phyloP scores from a whole-genome alignment of 306 rosid genomes.

The Vicia faba region DNA sequence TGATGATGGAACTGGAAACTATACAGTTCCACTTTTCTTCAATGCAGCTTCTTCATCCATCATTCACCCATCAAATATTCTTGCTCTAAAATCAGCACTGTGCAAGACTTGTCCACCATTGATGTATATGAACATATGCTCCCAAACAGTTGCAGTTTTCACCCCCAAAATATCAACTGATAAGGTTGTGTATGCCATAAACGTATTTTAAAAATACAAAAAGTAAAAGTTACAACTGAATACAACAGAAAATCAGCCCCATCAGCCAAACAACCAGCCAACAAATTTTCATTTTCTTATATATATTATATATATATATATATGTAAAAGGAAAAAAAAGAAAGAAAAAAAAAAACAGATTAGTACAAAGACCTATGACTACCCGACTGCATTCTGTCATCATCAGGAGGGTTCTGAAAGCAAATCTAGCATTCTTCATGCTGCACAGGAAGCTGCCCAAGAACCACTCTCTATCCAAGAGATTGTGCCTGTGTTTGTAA shows the following conservation, averaged over 20 bases:
- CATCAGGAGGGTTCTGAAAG: conserved; percentile 51
- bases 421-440: conserved; percentile 57
- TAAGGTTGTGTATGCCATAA: conserved; percentile 21
- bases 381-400: conserved; percentile 43
- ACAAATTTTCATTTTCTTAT: conserved; percentile 57
- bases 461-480: conserved; percentile 39
- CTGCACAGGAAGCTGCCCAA: conserved; percentile 60
- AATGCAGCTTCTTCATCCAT: conserved; percentile 1
- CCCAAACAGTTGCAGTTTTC: conserved; percentile 12
- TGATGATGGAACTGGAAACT: conserved; percentile 3
- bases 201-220: conserved; percentile 36
- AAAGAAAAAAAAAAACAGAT: conserved; percentile 40
- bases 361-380: conserved; percentile 67
- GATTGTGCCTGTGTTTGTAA: conserved; percentile 1
- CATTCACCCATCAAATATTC: not conserved
- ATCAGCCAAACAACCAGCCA: conserved; percentile 70
- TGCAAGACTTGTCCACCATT: not conserved
- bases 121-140: not conserved
- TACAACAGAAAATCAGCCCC: conserved; percentile 60
- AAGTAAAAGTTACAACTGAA: conserved; percentile 48
- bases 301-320: not conserved
- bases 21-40: conserved; percentile 23
- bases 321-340: not conserved
- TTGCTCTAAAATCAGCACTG: not conserved
- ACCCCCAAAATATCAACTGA: conserved; percentile 31